These are phyloP conservation scores for Ophiocordyceps camponoti-leonardi DNA, from an alignment of 2,329 filamentous ascomycete genomes.

Conservation along the genomic window DNA sequence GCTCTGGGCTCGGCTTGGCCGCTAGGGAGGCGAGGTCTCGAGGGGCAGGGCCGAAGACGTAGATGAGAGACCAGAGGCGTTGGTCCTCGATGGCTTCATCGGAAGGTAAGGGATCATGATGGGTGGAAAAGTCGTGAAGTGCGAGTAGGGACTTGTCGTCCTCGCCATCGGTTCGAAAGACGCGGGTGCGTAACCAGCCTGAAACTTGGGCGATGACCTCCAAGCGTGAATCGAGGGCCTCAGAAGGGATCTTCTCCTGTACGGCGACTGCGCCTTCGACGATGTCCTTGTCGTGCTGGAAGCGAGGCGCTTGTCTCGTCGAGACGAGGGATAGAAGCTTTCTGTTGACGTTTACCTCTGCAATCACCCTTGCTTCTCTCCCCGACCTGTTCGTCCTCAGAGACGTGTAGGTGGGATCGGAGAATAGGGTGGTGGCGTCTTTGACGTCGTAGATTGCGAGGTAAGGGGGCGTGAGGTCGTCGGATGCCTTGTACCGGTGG, in stretches of 20 bases:
- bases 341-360: slow-evolving; percentile 46
- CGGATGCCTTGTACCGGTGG: slow-evolving; percentile 56
- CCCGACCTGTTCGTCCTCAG: slow-evolving; percentile 40
- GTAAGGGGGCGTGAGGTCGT: slow-evolving; percentile 41
- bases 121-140: slow-evolving; percentile 54
- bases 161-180: slow-evolving; percentile 31
- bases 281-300: slow-evolving; percentile 10
- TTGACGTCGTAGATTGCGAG: slow-evolving; percentile 71
- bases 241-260: neutral
- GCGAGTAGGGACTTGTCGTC: slow-evolving; percentile 36
- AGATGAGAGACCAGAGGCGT: slow-evolving; percentile 54
- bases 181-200: slow-evolving; percentile 60
- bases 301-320: slow-evolving; percentile 35
- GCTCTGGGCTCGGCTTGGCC: slow-evolving; percentile 24
- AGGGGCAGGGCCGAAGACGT: slow-evolving; percentile 61
- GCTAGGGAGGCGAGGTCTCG: slow-evolving; percentile 47
- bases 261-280: neutral
- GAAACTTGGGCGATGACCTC: slow-evolving; percentile 55
- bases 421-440: slow-evolving; percentile 52
- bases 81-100: slow-evolving; percentile 12
- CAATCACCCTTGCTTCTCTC: slow-evolving; percentile 36
- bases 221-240: slow-evolving; percentile 51
- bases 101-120: slow-evolving; percentile 7
- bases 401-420: slow-evolving; percentile 47
- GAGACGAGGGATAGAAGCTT: slow-evolving; percentile 52